These are phyloP conservation scores for Hibiscus syriacus DNA, from an alignment of 345 rosid genomes.

Conservation along the genomic window DNA sequence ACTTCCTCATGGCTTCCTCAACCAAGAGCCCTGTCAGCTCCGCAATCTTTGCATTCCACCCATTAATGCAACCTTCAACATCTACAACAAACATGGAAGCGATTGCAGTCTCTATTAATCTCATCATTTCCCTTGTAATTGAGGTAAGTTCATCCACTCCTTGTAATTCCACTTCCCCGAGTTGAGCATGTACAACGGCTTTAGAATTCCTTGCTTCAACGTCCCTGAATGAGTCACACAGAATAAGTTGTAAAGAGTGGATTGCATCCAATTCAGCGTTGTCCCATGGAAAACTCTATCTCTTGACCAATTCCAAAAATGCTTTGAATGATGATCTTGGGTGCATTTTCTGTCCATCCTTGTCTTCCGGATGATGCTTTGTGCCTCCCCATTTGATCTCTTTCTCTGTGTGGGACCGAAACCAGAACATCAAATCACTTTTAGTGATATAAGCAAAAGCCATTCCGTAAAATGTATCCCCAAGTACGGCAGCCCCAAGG, in stretches of 20 bases:
- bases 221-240: slow-evolving; percentile 81
- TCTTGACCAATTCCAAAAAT: slow-evolving; percentile 93
- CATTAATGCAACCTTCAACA: slow-evolving; percentile 65
- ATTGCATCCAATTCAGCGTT: slow-evolving; percentile 99
- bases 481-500: slow-evolving; percentile 74
- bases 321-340: slow-evolving; percentile 96
- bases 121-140: slow-evolving; percentile 98
- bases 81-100: slow-evolving; percentile 96
- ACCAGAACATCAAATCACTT: slow-evolving; percentile 87
- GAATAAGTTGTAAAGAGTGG: slow-evolving; percentile 91
- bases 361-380: slow-evolving; percentile 93
- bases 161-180: slow-evolving; percentile 55
- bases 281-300: slow-evolving; percentile 91
- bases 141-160: slow-evolving; percentile 87
- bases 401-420: slow-evolving; percentile 91
- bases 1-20: slow-evolving; percentile 95
- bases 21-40: slow-evolving; percentile 83
- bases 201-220: slow-evolving; percentile 67
- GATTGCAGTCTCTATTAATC: slow-evolving; percentile 90
- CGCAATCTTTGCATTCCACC: slow-evolving; percentile 92
- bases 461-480: slow-evolving; percentile 96
- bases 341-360: slow-evolving; percentile 93
- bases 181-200: slow-evolving; percentile 42
- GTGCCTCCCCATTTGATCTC: slow-evolving; percentile 99
- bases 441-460: slow-evolving; percentile 90